Base-by-base conservation (phyloP, 2,329 filamentous ascomycete genomes). In the Nakataea oryzae region DNA sequence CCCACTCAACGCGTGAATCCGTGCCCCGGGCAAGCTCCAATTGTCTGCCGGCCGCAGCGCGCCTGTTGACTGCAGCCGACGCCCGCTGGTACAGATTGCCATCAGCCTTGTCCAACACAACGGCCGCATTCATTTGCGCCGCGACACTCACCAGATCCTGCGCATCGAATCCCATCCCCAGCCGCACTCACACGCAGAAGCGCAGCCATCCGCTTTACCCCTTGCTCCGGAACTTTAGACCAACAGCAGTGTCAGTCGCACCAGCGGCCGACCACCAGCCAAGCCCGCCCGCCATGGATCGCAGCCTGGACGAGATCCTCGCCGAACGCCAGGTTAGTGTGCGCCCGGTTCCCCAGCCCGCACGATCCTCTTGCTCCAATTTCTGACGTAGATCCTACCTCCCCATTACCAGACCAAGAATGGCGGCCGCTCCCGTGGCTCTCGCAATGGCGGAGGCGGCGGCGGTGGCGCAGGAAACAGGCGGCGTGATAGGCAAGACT, bases 291-390 rank as follows among this genome's bases (percentile, higher is more conserved):
- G 58, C 41, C 55, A 80, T 83, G 78, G 79, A 81, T 67, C 79
- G 78, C 67, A 81, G 80, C 63, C 78, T 83, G 34, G 81, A 83
- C 70, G 81, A 84, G 70, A 83, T 83, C 68, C 80, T 83, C 66
- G 79, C 78, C 63, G 80, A 83, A 65, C 70, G 70, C 63, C 69
- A 71, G 66, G 71, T 71, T 65, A 14, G 68, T 65, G 65, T 56
- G 59, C 54, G 29, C 26, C 34, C 54, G 30, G 54, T 28, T 59
- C 64, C 55, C 55, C 47, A 54, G 28, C 34, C 59, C 64, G 66
- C 50, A 65, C 66, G 57, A 28, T 21, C 29, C 17, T n/a, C 24
- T 50, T 34, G 29, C 57, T 34, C n/a, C 13, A 30, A 41, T 14
- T 32, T 27, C 30, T 58, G 29, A 58, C 57, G 7, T 30, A 7